Base-by-base conservation (phyloP, 805 yeast species). In the Yarrowia bubula region DNA sequence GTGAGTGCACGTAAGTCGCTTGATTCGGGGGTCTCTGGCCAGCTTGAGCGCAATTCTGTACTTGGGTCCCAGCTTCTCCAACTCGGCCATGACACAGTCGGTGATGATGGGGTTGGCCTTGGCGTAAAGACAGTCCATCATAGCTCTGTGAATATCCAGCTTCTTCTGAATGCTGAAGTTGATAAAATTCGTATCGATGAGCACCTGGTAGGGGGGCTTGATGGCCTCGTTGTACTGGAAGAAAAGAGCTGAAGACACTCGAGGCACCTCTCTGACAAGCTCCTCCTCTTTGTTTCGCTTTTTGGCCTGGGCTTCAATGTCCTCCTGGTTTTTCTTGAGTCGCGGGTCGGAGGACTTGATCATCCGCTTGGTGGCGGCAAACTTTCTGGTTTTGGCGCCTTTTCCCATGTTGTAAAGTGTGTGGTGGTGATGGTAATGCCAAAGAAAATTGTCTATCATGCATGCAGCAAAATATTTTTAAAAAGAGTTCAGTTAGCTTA, bases 31-130 rank as follows among this genome's bases (percentile, higher is more conserved):
- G 74, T 95, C 99, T 70, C 90, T 88, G 22, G 99, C 99, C 72
- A 95, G 79, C 66, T 88, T 86, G 69, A 95, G 81, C 0, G 99
- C 99, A 69, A 95, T 95, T 73, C 98, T 83, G 76, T 89, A 95
- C 74, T 88, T 90, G 33, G 96, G 97, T 0, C 99, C 99, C 66
- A 95, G 80, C 75, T 95, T 95, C 72, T 95, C 99, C 76, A 95
- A 81, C 80, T 95, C 99, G 0, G 99, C 99, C 88, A 95, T 85
- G 22, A 95, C 99, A 79, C 99, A 95, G 76, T 95, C 99, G 2
- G 99, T 95, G 48, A 95, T 87, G 60, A 92, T 84, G 11, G 98
- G 98, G 55, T 93, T 90, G 80, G 98, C 92, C 74, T 95, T 91
- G 50, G 99, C 99, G 74, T 88, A 88, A 43, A 93, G 79, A 66